Evolutionary conservation across 2,329 filamentous ascomycete genomes (phyloP).

Genomic region (Fusarium sp.): DNA sequence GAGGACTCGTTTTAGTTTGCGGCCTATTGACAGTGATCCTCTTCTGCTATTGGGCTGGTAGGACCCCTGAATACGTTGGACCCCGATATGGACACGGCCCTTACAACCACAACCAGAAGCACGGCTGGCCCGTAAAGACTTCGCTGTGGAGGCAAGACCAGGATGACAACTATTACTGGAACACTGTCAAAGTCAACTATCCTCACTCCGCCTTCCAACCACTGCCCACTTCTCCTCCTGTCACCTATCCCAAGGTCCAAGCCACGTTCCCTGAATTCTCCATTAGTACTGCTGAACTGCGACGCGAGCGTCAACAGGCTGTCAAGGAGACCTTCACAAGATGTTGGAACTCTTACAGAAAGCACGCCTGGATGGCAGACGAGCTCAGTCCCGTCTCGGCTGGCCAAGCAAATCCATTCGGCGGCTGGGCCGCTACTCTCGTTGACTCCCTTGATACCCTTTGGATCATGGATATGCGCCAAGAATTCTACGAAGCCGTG

Average conservation of each 20-base stretch:
- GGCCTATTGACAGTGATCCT: conserved; percentile 37
- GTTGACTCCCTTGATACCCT: conserved; percentile 78
- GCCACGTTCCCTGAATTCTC: conserved; percentile 47
- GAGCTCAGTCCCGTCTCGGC: conserved; percentile 70
- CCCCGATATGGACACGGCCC: conserved; percentile 35
- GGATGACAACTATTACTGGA: conserved; percentile 48
- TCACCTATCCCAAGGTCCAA: conserved; percentile 51
- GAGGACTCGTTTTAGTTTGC: conserved; percentile 35
- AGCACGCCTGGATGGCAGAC: conserved; percentile 72
- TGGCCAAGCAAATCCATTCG: conserved; percentile 66
- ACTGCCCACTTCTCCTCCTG: conserved; percentile 47
- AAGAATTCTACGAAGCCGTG: conserved; percentile 74
- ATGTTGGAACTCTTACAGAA: conserved; percentile 69
- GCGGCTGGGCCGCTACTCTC: conserved; percentile 75
- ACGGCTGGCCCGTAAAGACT: conserved; percentile 37
- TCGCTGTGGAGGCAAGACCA: conserved; percentile 40
- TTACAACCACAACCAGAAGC: conserved; percentile 38
- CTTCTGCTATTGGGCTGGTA: conserved; percentile 37
- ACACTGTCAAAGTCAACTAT: conserved; percentile 43
- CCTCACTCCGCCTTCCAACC: conserved; percentile 45
- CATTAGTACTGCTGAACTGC: conserved; percentile 36
- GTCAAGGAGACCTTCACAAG: conserved; percentile 56
- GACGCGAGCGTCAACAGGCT: conserved; percentile 53
- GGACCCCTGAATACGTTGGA: conserved; percentile 26
- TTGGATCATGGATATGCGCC: conserved; percentile 76